Percentiles rank a stretch among this genome's conserved stretches.
Conservation (phyloP, 805 yeast genomes). For the Monosporozyma solicola region DNA sequence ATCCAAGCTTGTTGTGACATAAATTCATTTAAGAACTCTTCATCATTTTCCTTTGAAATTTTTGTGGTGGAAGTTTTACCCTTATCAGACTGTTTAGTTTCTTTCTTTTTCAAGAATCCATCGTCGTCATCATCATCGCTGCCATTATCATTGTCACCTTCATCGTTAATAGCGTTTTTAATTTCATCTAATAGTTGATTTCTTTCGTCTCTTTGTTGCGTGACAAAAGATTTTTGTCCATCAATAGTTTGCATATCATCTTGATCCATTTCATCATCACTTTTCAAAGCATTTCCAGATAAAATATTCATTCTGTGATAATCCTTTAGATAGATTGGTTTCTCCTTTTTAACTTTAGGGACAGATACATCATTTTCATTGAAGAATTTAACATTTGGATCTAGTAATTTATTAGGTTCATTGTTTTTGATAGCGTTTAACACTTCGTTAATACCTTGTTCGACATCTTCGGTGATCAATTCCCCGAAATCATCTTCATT, state of each 20-base stretch:
- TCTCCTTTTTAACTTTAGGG: constrained; percentile 35
- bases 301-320: constrained; percentile 80
- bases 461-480: constrained; percentile 76
- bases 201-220: constrained; percentile 70
- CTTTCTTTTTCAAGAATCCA: constrained; percentile 50
- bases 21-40: constrained; percentile 64
- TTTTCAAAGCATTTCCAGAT: constrained; percentile 51
- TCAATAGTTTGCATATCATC: constrained; percentile 13
- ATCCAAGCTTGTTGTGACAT: constrained; percentile 82
- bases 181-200: constrained; percentile 68
- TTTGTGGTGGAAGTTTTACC: constrained; percentile 18
- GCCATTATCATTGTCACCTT: constrained; percentile 33
- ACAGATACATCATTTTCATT: constrained; percentile 53
- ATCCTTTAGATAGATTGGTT: constrained; percentile 84
- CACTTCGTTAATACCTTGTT: constrained; percentile 66
- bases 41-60: constrained; percentile 58
- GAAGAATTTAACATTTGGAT: constrained; percentile 66
- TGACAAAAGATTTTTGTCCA: constrained; percentile 53
- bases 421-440: constrained; percentile 59
- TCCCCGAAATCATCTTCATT: constrained; percentile 92
- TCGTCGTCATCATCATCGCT: constrained; percentile 36
- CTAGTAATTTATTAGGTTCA: constrained; percentile 50
- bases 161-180: constrained; percentile 50
- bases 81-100: constrained; percentile 20
- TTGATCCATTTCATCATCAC: constrained; percentile 40